phyloP scores from a whole-genome alignment of 192 early-diverging fungal species.

The Gonapodya prolifera region DNA sequence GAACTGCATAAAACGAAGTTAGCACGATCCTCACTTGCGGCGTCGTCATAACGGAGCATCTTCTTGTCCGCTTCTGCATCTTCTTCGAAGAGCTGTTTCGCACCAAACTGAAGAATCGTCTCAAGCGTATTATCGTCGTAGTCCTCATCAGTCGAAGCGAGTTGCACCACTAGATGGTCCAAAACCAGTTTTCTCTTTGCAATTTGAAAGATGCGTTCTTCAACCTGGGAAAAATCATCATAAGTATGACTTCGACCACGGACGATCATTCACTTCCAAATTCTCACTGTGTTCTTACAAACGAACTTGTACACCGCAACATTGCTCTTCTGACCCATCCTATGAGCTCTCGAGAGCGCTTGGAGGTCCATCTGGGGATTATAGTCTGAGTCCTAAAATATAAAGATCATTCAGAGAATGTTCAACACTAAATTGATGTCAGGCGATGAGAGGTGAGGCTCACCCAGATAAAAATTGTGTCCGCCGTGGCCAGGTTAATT shows the following conservation, averaged over 20 bases:
- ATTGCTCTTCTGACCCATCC: constrained; percentile 56
- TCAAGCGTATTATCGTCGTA: constrained; percentile 20
- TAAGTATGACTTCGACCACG: neutral
- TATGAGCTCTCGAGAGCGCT: constrained; percentile 57
- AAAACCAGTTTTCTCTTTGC: constrained; percentile 62
- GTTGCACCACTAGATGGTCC: constrained; percentile 63
- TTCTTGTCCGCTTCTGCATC: neutral
- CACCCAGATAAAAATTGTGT: constrained; percentile 64
- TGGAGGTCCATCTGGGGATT: constrained; percentile 63
- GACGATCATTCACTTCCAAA: constrained; percentile 13
- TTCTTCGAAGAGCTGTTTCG: neutral
- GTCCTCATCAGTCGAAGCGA: constrained; percentile 33
- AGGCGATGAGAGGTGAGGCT: constrained; percentile 11
- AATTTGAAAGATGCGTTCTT: constrained; percentile 56
- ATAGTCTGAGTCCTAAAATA: constrained; percentile 32
- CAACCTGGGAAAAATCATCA: neutral
- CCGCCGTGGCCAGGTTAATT: constrained; percentile 58
- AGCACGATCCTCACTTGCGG: too few relatives aligned
- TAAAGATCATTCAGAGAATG: constrained; percentile 5
- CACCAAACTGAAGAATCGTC: constrained; percentile 10
- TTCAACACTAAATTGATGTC: neutral
- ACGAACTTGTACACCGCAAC: constrained; percentile 52
- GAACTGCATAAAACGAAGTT: too few relatives aligned
- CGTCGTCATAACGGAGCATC: neutral
- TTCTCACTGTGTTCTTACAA: constrained; percentile 46